These are phyloP conservation scores for Pyricularia sp. DNA, from an alignment of 2,329 filamentous ascomycete genomes.

Conservation along the genomic window DNA sequence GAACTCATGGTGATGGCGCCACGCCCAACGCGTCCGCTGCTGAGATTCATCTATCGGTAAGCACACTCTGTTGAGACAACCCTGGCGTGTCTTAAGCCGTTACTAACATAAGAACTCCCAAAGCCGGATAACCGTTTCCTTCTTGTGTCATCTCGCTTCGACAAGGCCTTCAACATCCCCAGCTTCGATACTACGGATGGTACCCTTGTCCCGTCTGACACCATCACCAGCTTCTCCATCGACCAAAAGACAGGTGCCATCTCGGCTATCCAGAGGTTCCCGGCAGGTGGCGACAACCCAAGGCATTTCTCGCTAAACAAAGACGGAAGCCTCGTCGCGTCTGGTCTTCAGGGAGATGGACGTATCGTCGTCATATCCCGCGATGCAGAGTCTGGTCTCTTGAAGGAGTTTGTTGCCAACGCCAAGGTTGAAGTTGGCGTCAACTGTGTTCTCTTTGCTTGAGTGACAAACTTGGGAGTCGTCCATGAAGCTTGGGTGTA, in stretches of 20 bases:
- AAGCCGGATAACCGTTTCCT: constrained; percentile 54
- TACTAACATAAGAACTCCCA: neutral
- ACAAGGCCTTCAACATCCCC: constrained; percentile 40
- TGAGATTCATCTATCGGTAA: constrained; percentile 50
- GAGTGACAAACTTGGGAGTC: neutral
- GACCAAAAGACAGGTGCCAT: constrained; percentile 44
- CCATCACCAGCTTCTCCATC: constrained; percentile 54
- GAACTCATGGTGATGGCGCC: constrained; percentile 34
- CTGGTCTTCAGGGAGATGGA: constrained; percentile 53
- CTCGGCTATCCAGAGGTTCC: constrained; percentile 43
- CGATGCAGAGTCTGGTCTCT: constrained; percentile 46
- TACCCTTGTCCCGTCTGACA: constrained; percentile 46
- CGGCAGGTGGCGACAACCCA: constrained; percentile 55
- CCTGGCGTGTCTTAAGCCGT: neutral
- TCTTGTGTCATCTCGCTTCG: constrained; percentile 59
- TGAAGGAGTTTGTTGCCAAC: constrained; percentile 37
- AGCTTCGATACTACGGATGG: constrained; percentile 33
- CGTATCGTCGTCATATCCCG: constrained; percentile 53
- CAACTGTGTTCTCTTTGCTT: constrained; percentile 36
- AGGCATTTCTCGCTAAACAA: constrained; percentile 60
- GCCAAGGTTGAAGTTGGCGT: constrained; percentile 32
- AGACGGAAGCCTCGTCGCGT: constrained; percentile 53
- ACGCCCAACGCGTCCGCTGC: constrained; percentile 35
- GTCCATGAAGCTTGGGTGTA: neutral
- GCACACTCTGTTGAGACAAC: constrained; percentile 15